Base-by-base conservation (phyloP, 83 land plant species). In the Picea mariana region DNA sequence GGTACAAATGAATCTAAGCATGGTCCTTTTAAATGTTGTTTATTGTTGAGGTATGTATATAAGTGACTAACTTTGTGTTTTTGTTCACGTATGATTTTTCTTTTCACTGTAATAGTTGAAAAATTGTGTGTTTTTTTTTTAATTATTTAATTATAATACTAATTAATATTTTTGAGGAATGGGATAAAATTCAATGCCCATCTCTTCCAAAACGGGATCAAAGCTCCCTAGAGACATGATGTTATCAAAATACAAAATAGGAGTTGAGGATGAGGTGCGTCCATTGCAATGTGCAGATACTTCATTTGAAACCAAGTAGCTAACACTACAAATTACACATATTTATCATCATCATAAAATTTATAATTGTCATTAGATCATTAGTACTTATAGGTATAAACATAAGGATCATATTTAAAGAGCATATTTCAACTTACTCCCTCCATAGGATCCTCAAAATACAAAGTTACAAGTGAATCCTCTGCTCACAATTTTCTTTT, bases 221-320 rank as follows among this genome's bases (percentile, higher is more conserved):
- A 92, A 94, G 52, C 81, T 78, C 79, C 83, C 84, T 4, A 85
- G 85, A 34, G 97, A 87, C 16, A 81, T 81, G 9, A 31, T 31
- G 2, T 31, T 31, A 31, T 31, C 34, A 0, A 31, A 31, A 31
- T 31, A 31, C 1, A 31, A 31, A 31, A 31, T 88, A 0, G 97
- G 97, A n/a, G 97, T 93, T 0, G 97, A 94, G 34, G 97, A 91
- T 20, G 97, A 59, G 92, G 84, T 20, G 95, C 97, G 4, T 95
- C 95, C 65, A 92, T 91, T 16, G 88, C 92, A 72, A 94, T 85
- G 79, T 94, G 97, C 9, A 95, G 97, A 80, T 94, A 94, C 80
- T 94, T 94, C 6, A 94, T 78, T 65, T 95, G 90, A 80, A 94
- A 86, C 97, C 97, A 94, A 15, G 97, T 90, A 12, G 95, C 97